Conservation (phyloP, 2,329 filamentous ascomycete genomes). For the Trichophyton schoenleinii region DNA sequence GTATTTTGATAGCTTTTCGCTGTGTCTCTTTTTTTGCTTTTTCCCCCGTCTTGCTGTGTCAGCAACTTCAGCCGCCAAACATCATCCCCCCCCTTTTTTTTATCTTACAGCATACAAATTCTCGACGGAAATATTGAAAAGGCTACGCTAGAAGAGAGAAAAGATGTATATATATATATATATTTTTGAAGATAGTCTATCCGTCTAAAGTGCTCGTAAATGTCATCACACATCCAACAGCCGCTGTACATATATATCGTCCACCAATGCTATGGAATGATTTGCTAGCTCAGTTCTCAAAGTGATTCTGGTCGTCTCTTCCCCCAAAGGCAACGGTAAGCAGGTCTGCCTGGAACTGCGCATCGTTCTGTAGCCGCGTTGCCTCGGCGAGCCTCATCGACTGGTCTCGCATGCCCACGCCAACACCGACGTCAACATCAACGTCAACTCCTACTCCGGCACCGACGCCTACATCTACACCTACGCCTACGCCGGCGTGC, state of each 20-base stretch:
- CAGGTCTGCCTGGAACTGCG: slow-evolving; percentile 31
- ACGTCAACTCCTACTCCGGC: not conserved
- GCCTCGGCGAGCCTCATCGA: slow-evolving; percentile 28
- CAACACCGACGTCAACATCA: slow-evolving; percentile 15
- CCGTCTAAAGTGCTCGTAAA: not conserved
- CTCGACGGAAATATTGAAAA: not conserved
- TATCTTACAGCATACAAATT: not conserved
- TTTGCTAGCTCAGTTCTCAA: not conserved
- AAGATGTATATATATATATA: not conserved
- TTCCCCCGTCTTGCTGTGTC: not conserved
- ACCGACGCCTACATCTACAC: not conserved
- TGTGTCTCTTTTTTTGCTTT: too few relatives aligned
- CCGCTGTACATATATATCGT: not conserved
- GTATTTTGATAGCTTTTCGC: not conserved
- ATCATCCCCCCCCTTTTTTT: not conserved
- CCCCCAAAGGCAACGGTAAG: slow-evolving; percentile 22
- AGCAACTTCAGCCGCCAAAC: not conserved
- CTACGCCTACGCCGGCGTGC: not conserved
- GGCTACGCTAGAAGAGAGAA: not conserved
- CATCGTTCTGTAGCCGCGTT: slow-evolving; percentile 24
- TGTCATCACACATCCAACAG: not conserved
- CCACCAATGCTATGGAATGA: not conserved
- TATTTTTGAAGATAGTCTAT: not conserved
- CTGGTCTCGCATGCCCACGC: slow-evolving; percentile 24
- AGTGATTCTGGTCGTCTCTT: not conserved